phyloP scores from a whole-genome alignment of 768 basidiomycete genomes.

The Boletus barrowsii region DNA sequence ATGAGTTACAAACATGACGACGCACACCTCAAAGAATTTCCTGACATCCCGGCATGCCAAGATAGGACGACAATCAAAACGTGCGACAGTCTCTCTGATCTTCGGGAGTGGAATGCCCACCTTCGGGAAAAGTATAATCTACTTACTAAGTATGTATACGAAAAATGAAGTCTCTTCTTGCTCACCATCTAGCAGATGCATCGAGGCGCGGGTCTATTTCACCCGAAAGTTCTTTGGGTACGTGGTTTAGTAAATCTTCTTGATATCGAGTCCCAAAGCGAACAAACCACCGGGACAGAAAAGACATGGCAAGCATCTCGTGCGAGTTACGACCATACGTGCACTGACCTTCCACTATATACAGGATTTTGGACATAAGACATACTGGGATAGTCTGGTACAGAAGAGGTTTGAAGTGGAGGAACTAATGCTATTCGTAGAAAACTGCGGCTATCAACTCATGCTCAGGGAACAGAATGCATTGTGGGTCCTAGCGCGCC shows the following conservation, averaged over 20 bases:
- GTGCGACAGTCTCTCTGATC: constrained; percentile 30
- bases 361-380: constrained; percentile 41
- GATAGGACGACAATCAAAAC: constrained; percentile 23
- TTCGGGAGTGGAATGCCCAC: constrained; percentile 33
- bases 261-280: not conserved
- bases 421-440: constrained; percentile 28
- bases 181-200: constrained; percentile 30
- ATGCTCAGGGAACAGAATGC: constrained; percentile 35
- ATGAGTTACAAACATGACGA: constrained; percentile 35
- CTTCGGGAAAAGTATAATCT: constrained; percentile 34
- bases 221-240: constrained; percentile 41
- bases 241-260: constrained; percentile 1
- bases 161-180: not conserved
- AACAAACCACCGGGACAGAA: constrained; percentile 1
- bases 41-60: constrained; percentile 26
- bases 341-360: not conserved
- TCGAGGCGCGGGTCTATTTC: constrained; percentile 37
- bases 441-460: constrained; percentile 34
- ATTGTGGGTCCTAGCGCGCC: constrained; percentile 36
- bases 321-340: no score
- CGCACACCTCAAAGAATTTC: constrained; percentile 29
- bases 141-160: constrained; percentile 28
- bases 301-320: constrained; percentile 21
- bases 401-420: constrained; percentile 32
- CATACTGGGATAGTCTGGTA: constrained; percentile 35